phyloP scores from a whole-genome alignment of 805 yeast genomes.

The Komagataella populi region DNA sequence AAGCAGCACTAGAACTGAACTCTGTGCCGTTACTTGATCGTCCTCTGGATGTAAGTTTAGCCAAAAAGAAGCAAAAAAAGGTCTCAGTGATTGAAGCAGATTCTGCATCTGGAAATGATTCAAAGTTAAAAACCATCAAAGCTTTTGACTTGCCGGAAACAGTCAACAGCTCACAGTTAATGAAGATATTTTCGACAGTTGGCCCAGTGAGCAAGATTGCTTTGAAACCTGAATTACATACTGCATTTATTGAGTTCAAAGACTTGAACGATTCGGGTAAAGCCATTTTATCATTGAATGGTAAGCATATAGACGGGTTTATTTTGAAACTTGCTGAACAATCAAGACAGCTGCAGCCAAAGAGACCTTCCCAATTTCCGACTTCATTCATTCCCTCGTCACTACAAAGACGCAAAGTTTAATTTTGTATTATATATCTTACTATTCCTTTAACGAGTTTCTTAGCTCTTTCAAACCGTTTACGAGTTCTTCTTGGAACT shows the following conservation, averaged over 20 bases:
- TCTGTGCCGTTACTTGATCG: conserved; percentile 30
- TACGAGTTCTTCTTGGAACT: conserved; percentile 31
- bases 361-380: neutral
- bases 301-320: conserved; percentile 21
- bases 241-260: conserved; percentile 37
- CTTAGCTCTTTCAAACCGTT: conserved; percentile 40
- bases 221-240: conserved; percentile 28
- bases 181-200: conserved; percentile 13
- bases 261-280: conserved; percentile 33
- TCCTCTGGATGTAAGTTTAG: conserved; percentile 30
- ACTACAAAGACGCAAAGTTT: neutral
- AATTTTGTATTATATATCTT: neutral
- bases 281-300: conserved; percentile 29
- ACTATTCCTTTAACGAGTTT: conserved; percentile 17
- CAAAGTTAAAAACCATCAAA: conserved; percentile 12
- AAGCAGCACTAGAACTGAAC: conserved; percentile 27
- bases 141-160: conserved; percentile 21
- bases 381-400: neutral
- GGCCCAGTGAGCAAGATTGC: conserved; percentile 29
- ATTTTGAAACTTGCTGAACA: neutral
- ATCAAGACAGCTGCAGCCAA: neutral
- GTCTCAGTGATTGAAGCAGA: neutral
- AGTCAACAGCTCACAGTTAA: conserved; percentile 20
- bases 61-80: conserved; percentile 20
- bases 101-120: conserved; percentile 1